Base-by-base conservation (phyloP, 805 yeast species). In the Cyberlindnera subsufficiens region DNA sequence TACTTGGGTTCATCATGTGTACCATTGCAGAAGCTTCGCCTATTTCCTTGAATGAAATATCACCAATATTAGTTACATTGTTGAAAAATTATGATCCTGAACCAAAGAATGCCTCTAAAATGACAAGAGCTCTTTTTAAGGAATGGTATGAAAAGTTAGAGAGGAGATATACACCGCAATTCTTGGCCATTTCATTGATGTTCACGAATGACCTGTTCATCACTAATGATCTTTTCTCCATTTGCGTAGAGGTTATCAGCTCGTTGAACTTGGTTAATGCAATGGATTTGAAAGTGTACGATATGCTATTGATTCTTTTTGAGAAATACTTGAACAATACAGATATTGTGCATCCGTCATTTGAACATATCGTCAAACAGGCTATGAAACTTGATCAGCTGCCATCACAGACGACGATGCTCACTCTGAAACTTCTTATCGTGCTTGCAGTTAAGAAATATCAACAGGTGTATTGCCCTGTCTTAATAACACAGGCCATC, bases 1-100 rank as follows among this genome's bases (percentile, higher is more conserved):
- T 53, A 4, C 33, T 49, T 33, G 50, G 53, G 2, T 52, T 49
- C 34, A 49, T 56, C 16, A 6, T 47, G 8, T 48, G 50, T 18
- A 50, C 10, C 6, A 2, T 17, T 36, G 11, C 20, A 15, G 6
- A 19, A 38, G 27, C 27, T 2, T 22, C 27, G 10, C 27, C 27
- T 9, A 22, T 22, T 22, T 22, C 27, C 8, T 22, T 22, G 27
- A 6, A 10, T 22, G 11, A 22, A 9, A 6, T 22, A 8, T 22
- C 27, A 22, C 27, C 27, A 9, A 22, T 30, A 50, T 44, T 35
- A n/a, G 14, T 5, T 34, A 39, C 7, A 25, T 39, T 14, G 11
- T 41, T 6, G 15, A 31, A 3, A 11, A 10, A 8, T 18, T 20
- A 10, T 16, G 22, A 2, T 6, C 11, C 5, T 6, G n/a, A 33